These are phyloP conservation scores for Oryza meyeriana DNA, from an alignment of 176 grass and related monocot species.

Conservation along the genomic window DNA sequence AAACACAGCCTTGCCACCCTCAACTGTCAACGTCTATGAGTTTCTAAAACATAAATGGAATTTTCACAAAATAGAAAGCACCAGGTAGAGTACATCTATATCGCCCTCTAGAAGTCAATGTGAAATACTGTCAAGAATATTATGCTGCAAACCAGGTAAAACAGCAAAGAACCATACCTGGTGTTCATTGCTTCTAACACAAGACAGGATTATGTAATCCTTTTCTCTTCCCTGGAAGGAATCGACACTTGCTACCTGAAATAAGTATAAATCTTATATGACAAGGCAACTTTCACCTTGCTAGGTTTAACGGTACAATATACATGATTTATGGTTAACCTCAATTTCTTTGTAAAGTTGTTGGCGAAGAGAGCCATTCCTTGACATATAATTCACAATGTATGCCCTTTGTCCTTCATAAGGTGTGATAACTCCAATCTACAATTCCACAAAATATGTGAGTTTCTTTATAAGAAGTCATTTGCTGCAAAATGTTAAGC, in stretches of 20 bases:
- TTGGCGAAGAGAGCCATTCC: conserved; percentile 94
- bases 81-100: neutral
- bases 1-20: neutral
- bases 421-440: conserved; percentile 99
- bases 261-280: conserved; percentile 24
- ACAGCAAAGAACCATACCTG: conserved; percentile 52
- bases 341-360: conserved; percentile 99
- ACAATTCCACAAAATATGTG: neutral
- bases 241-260: conserved; percentile 98
- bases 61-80: neutral
- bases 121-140: neutral
- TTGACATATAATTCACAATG: conserved; percentile 99
- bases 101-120: neutral
- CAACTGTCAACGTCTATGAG: neutral
- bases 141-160: conserved; percentile 3
- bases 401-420: conserved; percentile 99
- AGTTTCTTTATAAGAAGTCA: neutral
- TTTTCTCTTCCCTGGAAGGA: conserved; percentile 99
- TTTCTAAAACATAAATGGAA: neutral
- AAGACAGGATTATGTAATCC: conserved; percentile 99
- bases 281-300: neutral
- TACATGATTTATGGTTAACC: conserved; percentile 36
- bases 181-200: conserved; percentile 98
- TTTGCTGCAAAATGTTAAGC: neutral
- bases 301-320: neutral